These are phyloP conservation scores for Murraya koenigii DNA, from an alignment of 345 rosid genomes.

Conservation along the genomic window DNA sequence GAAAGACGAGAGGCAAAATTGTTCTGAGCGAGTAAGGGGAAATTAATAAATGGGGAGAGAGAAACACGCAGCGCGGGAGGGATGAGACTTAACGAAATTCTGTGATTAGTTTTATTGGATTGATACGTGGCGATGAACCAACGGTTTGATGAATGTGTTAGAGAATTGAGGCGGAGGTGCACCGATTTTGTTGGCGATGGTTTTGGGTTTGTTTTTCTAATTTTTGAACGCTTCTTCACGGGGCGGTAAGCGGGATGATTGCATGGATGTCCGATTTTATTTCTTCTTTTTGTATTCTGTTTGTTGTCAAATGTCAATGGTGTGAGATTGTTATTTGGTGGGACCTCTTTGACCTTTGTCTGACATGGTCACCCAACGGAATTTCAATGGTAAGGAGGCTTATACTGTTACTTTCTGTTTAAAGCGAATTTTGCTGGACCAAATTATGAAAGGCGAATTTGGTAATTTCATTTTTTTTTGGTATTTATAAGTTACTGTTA, in stretches of 20 bases:
- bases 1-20: slow-evolving; percentile 11
- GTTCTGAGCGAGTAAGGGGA: neutral
- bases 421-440: too few species aligned
- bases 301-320: neutral
- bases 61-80: neutral
- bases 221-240: neutral
- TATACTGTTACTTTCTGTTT: too few species aligned
- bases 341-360: neutral
- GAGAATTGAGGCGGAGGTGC: neutral
- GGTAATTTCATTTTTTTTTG: too few species aligned
- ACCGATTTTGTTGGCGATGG: neutral
- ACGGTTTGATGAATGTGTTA: neutral
- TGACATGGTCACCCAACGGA: too few species aligned
- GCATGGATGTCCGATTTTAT: neutral
- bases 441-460: too few species aligned
- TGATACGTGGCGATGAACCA: neutral
- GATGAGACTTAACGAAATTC: neutral
- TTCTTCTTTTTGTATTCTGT: neutral
- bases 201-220: neutral
- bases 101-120: neutral
- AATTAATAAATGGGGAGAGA: slow-evolving; percentile 1
- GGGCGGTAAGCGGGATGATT: neutral
- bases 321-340: neutral
- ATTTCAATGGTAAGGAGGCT: too few species aligned
- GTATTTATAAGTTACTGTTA: too few species aligned